Conservation (phyloP, 495 filamentous ascomycete genomes). For the Mytilinidion resinicola region DNA sequence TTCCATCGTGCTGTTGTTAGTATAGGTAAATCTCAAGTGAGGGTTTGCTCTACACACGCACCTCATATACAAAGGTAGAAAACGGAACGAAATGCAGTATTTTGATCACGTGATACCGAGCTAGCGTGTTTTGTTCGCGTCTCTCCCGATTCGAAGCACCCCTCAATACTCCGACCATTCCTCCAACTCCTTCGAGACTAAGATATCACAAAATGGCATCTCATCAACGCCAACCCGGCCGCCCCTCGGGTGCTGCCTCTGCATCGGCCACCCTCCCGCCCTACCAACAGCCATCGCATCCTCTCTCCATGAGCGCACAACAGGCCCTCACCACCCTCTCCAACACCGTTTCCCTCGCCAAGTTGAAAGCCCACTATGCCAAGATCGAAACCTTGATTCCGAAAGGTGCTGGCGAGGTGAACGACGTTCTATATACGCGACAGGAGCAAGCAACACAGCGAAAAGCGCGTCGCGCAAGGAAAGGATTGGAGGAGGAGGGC, state of each 20-base stretch:
- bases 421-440: slow-evolving; percentile 26
- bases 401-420: slow-evolving; percentile 27
- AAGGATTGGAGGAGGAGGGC: slow-evolving; percentile 10
- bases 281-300: slow-evolving; percentile 32
- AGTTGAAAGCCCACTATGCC: slow-evolving; percentile 24
- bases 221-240: background rate
- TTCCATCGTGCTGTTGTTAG: no score
- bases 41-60: no score
- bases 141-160: no score
- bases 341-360: slow-evolving; percentile 7
- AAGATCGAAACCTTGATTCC: slow-evolving; percentile 21
- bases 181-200: background rate
- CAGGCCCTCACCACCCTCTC: slow-evolving; percentile 14
- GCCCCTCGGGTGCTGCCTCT: background rate
- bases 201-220: background rate
- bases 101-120: no score
- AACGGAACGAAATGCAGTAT: no score
- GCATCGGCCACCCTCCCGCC: slow-evolving; percentile 19
- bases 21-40: no score
- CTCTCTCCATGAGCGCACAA: slow-evolving; percentile 31
- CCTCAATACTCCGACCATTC: no score
- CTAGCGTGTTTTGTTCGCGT: no score
- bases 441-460: slow-evolving; percentile 17
- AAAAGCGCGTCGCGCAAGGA: slow-evolving; percentile 17
- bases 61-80: no score